Evolutionary conservation across 2,329 filamentous ascomycete species (phyloP).

Genomic region (Fusarium tuaranense): DNA sequence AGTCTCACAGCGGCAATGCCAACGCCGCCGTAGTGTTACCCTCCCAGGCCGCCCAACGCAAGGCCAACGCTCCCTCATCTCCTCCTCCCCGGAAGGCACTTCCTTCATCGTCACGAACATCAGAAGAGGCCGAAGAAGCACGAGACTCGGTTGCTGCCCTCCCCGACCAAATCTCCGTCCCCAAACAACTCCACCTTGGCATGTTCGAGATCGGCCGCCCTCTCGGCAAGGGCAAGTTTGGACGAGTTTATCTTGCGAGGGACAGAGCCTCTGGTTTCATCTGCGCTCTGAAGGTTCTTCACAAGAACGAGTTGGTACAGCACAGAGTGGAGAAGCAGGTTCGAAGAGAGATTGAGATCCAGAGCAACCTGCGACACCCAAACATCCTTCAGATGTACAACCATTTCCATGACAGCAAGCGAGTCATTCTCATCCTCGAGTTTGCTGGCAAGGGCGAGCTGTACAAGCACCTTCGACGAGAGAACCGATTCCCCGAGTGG

Average conservation of each 20-base stretch:
- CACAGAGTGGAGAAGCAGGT: constrained; percentile 86
- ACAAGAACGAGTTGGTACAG: constrained; percentile 83
- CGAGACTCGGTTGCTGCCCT: constrained; percentile 61
- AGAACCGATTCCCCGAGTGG: constrained; percentile 84
- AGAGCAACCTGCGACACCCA: constrained; percentile 86
- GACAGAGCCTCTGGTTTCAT: constrained; percentile 84
- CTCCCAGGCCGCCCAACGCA: constrained; percentile 72
- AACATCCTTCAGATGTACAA: constrained; percentile 86
- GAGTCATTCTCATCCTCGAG: constrained; percentile 88
- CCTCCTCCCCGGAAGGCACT: constrained; percentile 63
- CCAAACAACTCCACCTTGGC: constrained; percentile 83
- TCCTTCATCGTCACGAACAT: constrained; percentile 53
- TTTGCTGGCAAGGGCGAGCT: constrained; percentile 88
- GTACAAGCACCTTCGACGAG: constrained; percentile 85
- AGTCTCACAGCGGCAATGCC: constrained; percentile 78
- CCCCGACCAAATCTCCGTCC: constrained; percentile 66
- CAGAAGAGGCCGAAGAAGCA: constrained; percentile 65
- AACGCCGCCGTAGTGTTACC: constrained; percentile 75
- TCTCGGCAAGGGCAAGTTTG: constrained; percentile 89
- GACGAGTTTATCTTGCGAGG: constrained; percentile 84
- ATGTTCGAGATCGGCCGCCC: constrained; percentile 96
- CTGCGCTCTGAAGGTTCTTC: constrained; percentile 86
- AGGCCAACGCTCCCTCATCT: constrained; percentile 60
- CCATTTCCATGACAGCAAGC: constrained; percentile 89
- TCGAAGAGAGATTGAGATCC: constrained; percentile 88